These are phyloP conservation scores for apple (Malus domestica) DNA, from an alignment of 306 rosid species.

Conservation along the genomic window ASM211411v1 NC_041805.1:24637501-24638000, in stretches of 20 bases:
- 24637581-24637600: constrained; percentile 10
- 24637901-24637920: not conserved
- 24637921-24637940: not conserved
- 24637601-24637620: constrained; percentile 54
- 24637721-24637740: constrained; percentile 1
- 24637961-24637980: not conserved
- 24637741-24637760: constrained; percentile 5
- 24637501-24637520: constrained; percentile 61
- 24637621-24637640: constrained; percentile 78
- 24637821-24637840: constrained; percentile 44
- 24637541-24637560: constrained; percentile 3
- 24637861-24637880: constrained; percentile 4
- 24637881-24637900: not conserved
- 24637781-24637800: constrained; percentile 95
- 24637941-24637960: not conserved
- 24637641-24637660: constrained; percentile 96
- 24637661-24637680: constrained; percentile 75
- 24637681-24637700: constrained; percentile 98
- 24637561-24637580: not conserved
- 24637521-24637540: constrained; percentile 31
- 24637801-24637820: constrained; percentile 74
- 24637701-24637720: constrained; percentile 19
- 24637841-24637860: constrained; percentile 9
- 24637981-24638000: not conserved
- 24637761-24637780: constrained; percentile 61